Percentiles rank a stretch among this genome's conserved stretches.
Conservation (phyloP, 2,329 filamentous ascomycete species). For the Aspergillus ibericus region DNA sequence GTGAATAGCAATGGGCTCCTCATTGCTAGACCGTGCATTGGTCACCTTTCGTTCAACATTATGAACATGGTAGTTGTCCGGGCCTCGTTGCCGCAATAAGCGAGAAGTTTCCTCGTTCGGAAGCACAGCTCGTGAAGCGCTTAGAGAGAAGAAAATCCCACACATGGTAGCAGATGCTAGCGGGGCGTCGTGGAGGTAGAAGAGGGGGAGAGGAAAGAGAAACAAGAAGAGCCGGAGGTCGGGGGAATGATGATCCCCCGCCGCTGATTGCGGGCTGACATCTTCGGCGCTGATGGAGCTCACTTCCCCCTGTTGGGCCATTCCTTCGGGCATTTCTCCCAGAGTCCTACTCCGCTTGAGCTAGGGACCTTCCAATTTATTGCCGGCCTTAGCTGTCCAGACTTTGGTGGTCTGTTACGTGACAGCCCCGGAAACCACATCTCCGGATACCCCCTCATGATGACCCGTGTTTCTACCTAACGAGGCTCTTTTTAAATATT, state of each 20-base stretch:
- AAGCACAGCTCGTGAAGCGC: conserved; percentile 28
- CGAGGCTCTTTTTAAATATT: conserved; percentile 9
- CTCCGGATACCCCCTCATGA: conserved; percentile 18
- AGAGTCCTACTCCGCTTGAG: neutral
- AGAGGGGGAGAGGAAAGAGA: conserved; percentile 4
- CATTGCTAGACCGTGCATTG: conserved; percentile 10
- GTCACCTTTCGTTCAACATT: conserved; percentile 25
- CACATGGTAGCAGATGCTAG: conserved; percentile 36
- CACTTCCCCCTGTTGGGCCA: conserved; percentile 25
- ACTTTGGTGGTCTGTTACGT: neutral
- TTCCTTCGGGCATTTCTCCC: neutral
- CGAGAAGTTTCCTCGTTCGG: conserved; percentile 35
- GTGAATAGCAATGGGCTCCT: conserved; percentile 35
- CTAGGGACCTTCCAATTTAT: neutral
- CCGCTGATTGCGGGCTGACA: conserved; percentile 33
- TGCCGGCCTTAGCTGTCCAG: neutral
- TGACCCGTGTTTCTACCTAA: conserved; percentile 27
- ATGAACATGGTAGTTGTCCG: conserved; percentile 43
- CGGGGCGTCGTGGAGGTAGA: neutral
- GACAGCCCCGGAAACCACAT: conserved; percentile 5
- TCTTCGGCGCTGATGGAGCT: conserved; percentile 51
- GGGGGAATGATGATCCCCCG: conserved; percentile 38
- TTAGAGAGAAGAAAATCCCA: conserved; percentile 56
- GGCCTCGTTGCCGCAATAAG: conserved; percentile 44
- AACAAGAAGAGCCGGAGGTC: conserved; percentile 19